These are phyloP conservation scores for Solanum pennellii DNA, from an alignment of 257 asterid species.

Conservation along the genomic window DNA sequence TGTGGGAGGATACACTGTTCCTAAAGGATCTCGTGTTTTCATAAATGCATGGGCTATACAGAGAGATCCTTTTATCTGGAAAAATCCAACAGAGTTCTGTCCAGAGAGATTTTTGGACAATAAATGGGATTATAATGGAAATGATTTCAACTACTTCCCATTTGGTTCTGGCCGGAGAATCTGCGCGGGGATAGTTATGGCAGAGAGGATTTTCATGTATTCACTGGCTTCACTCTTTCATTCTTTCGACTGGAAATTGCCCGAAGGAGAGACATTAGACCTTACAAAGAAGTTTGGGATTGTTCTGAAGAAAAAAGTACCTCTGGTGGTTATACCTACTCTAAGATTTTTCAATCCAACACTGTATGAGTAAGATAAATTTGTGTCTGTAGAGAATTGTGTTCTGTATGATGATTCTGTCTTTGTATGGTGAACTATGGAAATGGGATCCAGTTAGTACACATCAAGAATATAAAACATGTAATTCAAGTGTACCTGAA, in stretches of 20 bases:
- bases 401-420: not conserved
- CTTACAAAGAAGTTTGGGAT: constrained; percentile 52
- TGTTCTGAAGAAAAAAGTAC: constrained; percentile 38
- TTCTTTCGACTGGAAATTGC: constrained; percentile 45
- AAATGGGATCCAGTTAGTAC: not conserved
- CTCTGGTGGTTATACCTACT: constrained; percentile 45
- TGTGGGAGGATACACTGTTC: constrained; percentile 35
- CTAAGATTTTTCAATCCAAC: constrained; percentile 30
- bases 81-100: constrained; percentile 26
- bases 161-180: constrained; percentile 46
- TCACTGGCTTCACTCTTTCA: constrained; percentile 48
- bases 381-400: not conserved
- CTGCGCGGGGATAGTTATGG: constrained; percentile 52
- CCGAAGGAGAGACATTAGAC: constrained; percentile 21
- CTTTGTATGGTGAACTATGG: not conserved
- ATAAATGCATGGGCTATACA: constrained; percentile 64
- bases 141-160: constrained; percentile 43
- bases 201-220: constrained; percentile 51
- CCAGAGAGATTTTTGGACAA: constrained; percentile 44
- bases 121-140: constrained; percentile 40
- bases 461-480: too few relatives aligned
- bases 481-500: not conserved
- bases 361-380: constrained; percentile 11
- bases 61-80: constrained; percentile 40
- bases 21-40: constrained; percentile 44